These are phyloP conservation scores for Arthrobotrys megalospora DNA, from an alignment of 2,329 filamentous ascomycete genomes.

Conservation along the genomic window DNA sequence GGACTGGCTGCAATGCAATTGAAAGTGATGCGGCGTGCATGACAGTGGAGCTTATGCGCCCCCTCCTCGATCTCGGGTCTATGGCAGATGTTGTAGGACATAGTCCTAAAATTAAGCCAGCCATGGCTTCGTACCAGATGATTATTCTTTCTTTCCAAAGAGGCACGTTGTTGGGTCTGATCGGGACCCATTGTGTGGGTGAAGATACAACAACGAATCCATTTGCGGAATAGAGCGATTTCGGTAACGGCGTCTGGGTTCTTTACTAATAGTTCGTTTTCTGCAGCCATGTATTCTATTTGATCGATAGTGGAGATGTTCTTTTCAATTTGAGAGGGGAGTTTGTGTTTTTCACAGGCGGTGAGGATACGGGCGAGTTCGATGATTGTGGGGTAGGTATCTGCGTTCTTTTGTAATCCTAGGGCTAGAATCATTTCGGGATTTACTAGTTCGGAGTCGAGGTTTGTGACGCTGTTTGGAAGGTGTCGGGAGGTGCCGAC, in stretches of 20 bases:
- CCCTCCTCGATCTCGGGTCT: neutral
- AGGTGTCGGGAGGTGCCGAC: neutral
- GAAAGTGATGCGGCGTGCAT: neutral
- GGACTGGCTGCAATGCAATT: conserved; percentile 7
- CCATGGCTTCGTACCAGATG: neutral
- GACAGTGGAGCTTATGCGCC: neutral
- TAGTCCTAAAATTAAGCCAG: neutral
- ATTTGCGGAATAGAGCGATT: conserved; percentile 5
- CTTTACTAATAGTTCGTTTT: conserved; percentile 12
- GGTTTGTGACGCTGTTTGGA: neutral
- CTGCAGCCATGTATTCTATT: conserved; percentile 3
- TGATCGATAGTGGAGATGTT: conserved; percentile 14
- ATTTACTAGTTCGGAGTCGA: neutral
- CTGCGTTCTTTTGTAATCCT: neutral
- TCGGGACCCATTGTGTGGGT: conserved; percentile 7
- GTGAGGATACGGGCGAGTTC: conserved; percentile 7
- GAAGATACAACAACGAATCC: neutral
- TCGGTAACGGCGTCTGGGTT: conserved; percentile 8
- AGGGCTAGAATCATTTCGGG: conserved; percentile 28
- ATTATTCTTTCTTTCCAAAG: neutral
- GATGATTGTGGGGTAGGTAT: neutral
- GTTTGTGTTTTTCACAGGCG: neutral
- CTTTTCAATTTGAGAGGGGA: neutral
- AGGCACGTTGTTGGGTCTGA: neutral
- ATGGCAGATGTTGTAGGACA: conserved; percentile 1